Conservation (phyloP, 371 early-diverging fungal species). For the Haplosporangium sp. region DNA sequence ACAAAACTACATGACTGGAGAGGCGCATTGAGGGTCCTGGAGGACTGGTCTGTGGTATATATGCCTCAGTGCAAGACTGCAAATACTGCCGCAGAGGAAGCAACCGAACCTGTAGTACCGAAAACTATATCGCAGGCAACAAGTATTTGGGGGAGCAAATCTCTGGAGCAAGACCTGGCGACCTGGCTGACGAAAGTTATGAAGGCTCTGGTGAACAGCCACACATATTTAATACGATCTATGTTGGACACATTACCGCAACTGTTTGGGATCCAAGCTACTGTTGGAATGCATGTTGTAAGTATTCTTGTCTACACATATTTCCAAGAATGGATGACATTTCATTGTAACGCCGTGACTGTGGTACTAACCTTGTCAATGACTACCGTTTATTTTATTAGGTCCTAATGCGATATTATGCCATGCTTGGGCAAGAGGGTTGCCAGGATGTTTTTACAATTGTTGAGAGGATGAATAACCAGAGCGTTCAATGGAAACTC, state of each 20-base stretch:
- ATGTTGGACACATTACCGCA: conserved; percentile 23
- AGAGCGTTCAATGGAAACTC: conserved; percentile 22
- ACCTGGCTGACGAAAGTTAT: conserved; percentile 81
- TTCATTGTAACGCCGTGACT: too few species aligned
- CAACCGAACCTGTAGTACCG: too few species aligned
- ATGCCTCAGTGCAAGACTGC: too few species aligned
- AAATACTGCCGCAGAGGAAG: not conserved
- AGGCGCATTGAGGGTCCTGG: conserved; percentile 28
- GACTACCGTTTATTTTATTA: not conserved
- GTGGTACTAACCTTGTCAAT: too few species aligned
- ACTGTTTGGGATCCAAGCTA: conserved; percentile 34
- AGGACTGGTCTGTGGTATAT: conserved; percentile 20
- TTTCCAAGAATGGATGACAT: too few species aligned
- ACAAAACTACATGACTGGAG: conserved; percentile 31
- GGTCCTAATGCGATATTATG: conserved; percentile 32
- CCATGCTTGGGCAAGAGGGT: conserved; percentile 25
- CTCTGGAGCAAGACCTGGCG: conserved; percentile 18
- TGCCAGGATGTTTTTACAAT: conserved; percentile 16
- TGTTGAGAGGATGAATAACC: conserved; percentile 19
- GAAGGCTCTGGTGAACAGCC: conserved; percentile 65
- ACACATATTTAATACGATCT: conserved; percentile 34
- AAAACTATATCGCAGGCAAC: not conserved
- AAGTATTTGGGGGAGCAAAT: not conserved
- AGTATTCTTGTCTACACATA: conserved; percentile 2
- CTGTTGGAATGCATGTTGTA: conserved; percentile 41